Evolutionary conservation across 2,329 filamentous ascomycete genomes (phyloP), one percentile per base, ranked within the genome.

Genomic region (Penicillium sumatraense): DNA sequence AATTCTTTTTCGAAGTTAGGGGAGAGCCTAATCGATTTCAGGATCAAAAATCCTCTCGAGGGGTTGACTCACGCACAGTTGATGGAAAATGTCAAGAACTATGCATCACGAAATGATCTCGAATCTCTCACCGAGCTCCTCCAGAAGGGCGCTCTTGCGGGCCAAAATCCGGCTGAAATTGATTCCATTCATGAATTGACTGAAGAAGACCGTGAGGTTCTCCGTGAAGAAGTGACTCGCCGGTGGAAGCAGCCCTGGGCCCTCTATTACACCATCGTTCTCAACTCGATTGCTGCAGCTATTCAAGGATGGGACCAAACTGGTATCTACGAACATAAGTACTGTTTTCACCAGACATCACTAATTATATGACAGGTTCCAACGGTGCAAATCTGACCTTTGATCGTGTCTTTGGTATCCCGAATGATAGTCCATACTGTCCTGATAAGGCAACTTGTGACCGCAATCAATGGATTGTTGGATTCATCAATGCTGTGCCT

Each of bases 101-200:
- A 56, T 65, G 87, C 86, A 31, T 74, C 77, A 13, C 74, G 81
- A 38, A 83, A 88, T 61, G 80, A 80, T 21, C 78, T 92, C 23
- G 72, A 76, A 2, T 83, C 88, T 51, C 80, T 88, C 60, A 73
- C 85, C 3, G 52, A 58, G 2, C 18, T 57, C 11, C 49, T 64
- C 20, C 41, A 55, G 21, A 64, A 63, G 42, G 90, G 89, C 29
- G 90, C 89, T 3, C 79, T 93, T 10, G 83, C 92, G 16, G 90
- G 90, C 2, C 88, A 90, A 69, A 85, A 88, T 62, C 89, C 89
- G 0, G 75, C 77, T 8, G 78, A 80, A 26, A 89, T 82, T 68
- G 87, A 90, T 54, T 76, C 80, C 29, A 80, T 91, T 36, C 75
- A 83, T 48, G 82, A 84, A 10, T 80, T 93, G 2, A 75, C 80